phyloP scores from a whole-genome alignment of 2,329 filamentous ascomycete species.

The Leptographium galeiforme region DNA sequence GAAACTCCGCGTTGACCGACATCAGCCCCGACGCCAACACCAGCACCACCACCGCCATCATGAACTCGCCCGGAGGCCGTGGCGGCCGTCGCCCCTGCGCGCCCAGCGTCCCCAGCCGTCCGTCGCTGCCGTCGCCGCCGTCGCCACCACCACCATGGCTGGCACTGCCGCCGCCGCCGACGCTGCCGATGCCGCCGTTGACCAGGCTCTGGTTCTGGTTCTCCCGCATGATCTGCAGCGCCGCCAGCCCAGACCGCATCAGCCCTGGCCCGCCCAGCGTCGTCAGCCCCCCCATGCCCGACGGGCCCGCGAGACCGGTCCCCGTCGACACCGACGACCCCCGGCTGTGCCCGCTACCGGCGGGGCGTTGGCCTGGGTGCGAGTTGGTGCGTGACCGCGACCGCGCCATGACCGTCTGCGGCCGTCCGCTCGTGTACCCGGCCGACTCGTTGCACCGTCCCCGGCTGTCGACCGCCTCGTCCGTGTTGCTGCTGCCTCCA shows the following conservation, averaged over 20 bases:
- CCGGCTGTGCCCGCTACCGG: neutral
- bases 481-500: neutral
- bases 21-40: conserved; percentile 56
- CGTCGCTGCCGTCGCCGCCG: conserved; percentile 46
- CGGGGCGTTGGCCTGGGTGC: neutral
- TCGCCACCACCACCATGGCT: neutral
- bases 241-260: conserved; percentile 6
- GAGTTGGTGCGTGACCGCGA: neutral
- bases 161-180: neutral
- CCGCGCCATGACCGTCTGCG: neutral
- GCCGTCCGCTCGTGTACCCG: neutral
- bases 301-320: neutral
- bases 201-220: neutral
- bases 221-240: conserved; percentile 8
- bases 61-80: conserved; percentile 29
- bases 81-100: conserved; percentile 21
- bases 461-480: neutral
- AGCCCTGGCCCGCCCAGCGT: neutral
- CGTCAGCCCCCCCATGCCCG: neutral
- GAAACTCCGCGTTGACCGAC: conserved; percentile 66
- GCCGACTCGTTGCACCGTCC: neutral
- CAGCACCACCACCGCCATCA: conserved; percentile 33
- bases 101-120: conserved; percentile 12
- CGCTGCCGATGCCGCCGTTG: neutral
- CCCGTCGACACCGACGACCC: neutral